Base-by-base conservation (phyloP, 306 rosid species). In the Vigna mungo region DNA sequence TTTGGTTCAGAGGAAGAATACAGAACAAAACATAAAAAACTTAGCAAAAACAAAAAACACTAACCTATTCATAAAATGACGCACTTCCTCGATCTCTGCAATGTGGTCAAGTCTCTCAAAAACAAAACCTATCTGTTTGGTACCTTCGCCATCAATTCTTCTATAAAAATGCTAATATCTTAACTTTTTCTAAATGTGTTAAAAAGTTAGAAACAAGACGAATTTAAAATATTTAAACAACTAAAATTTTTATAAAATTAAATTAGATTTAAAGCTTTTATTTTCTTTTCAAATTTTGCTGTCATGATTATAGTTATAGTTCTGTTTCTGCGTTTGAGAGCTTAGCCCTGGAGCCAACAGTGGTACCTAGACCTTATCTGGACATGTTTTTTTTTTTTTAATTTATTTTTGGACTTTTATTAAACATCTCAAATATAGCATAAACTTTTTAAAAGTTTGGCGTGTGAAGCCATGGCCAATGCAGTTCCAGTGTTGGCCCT, bases 101-200 rank as follows among this genome's bases (percentile, higher is more conserved):
- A 47, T 68, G 59, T 25, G 58, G 69, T 55, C 77, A 15, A 30
- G n/a, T 20, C 68, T 56, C 55, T 72, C 68, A 56, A 55, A 23
- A 56, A 55, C 55, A 18, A 60, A 59, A 43, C 9, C 46, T 1
- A 3, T 46, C 34, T 59, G 47, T 20, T 60, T 60, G 47, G 14
- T 43, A 6, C 46, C 32, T 39, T 16, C 27, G 7, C 1, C 30
- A 6, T 59, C 39, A 21, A 39, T 39, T 41, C 1, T 61, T 75
- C 10, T 1, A 39, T 53, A 3, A 71, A 52, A 53, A 53, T 18
- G 30, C 34, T 21, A 21, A 21, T 21, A 21, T 21, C 23, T 21
- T 21, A 21, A 21, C 23, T 21, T 21, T 21, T 21, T 21, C n/a
- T 20, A 20, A 20, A 20, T 20, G 1, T 1, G 23, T 21, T 21